These are phyloP conservation scores for Fusarium sp. DNA, from an alignment of 2,329 filamentous ascomycete species.

Conservation along the genomic window DNA sequence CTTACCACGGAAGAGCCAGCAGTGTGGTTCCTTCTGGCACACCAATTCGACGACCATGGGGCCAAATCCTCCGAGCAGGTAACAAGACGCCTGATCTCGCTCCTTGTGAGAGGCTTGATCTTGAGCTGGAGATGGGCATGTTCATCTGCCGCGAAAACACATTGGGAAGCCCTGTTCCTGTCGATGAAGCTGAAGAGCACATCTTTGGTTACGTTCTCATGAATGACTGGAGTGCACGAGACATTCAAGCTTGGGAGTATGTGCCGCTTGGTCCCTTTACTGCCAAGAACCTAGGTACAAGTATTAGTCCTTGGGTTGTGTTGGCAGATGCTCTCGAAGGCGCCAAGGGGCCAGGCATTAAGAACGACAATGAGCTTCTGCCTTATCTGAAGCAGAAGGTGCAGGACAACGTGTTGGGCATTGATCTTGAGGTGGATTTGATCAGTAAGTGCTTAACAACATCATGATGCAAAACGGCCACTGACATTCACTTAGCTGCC, in stretches of 20 bases:
- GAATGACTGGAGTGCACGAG: slow-evolving; percentile 70
- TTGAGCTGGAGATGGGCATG: slow-evolving; percentile 80
- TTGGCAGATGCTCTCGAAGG: slow-evolving; percentile 63
- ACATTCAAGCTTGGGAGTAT: slow-evolving; percentile 69
- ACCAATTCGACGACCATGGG: slow-evolving; percentile 73
- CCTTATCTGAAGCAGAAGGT: slow-evolving; percentile 64
- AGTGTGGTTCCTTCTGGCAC: slow-evolving; percentile 79
- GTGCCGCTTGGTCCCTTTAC: slow-evolving; percentile 68
- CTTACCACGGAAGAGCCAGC: slow-evolving; percentile 80
- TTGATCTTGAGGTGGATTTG: slow-evolving; percentile 51
- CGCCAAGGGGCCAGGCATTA: slow-evolving; percentile 37
- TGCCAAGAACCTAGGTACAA: slow-evolving; percentile 67
- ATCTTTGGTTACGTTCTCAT: slow-evolving; percentile 74
- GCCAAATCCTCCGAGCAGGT: slow-evolving; percentile 67
- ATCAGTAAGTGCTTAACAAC: slow-evolving; percentile 45
- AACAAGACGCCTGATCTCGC: slow-evolving; percentile 62
- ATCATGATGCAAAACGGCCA: fast-evolving
- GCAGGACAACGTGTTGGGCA: slow-evolving; percentile 48
- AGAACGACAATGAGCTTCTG: slow-evolving; percentile 49
- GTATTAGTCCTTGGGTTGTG: slow-evolving; percentile 68
- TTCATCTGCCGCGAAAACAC: slow-evolving; percentile 73
- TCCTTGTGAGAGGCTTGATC: slow-evolving; percentile 70
- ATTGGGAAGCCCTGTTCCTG: slow-evolving; percentile 70
- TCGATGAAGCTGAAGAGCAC: slow-evolving; percentile 71
- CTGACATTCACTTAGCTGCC: slow-evolving; percentile 40